Conservation (phyloP, 345 rosid species). For the Salix arbutifolia region DNA sequence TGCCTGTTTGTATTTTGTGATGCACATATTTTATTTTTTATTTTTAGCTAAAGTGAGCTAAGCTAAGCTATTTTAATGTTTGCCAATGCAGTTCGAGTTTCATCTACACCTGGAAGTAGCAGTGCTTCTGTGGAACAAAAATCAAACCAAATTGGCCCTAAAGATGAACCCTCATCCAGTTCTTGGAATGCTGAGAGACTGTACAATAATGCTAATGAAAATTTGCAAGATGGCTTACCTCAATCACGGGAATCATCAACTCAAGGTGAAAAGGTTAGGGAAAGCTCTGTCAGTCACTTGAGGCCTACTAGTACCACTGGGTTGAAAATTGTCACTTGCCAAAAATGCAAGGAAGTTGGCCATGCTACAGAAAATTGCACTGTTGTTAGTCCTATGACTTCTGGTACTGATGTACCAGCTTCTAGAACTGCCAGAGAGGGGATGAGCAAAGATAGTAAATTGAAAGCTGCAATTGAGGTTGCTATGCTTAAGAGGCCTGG, state of each 20-base stretch:
- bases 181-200: conserved; percentile 49
- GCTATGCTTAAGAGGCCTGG: conserved; percentile 74
- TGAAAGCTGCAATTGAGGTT: conserved; percentile 79
- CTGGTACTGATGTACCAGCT: conserved; percentile 45
- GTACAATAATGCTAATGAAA: conserved; percentile 37
- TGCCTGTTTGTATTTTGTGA: conserved; percentile 5
- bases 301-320: conserved; percentile 38
- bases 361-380: conserved; percentile 59
- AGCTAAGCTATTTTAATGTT: conserved; percentile 5
- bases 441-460: conserved; percentile 46
- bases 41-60: conserved; percentile 5
- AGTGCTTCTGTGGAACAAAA: conserved; percentile 44
- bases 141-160: conserved; percentile 40
- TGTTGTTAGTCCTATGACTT: conserved; percentile 31
- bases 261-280: conserved; percentile 58
- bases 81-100: conserved; percentile 45
- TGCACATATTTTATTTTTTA: neutral
- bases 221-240: conserved; percentile 47
- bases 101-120: conserved; percentile 35
- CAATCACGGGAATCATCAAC: conserved; percentile 49
- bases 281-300: conserved; percentile 37
- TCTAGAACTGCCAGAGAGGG: conserved; percentile 49
- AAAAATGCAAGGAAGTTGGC: conserved; percentile 53
- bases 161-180: conserved; percentile 60
- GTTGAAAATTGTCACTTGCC: conserved; percentile 44